Base-by-base conservation (phyloP, 2,329 filamentous ascomycete species). In the Ophiosphaerella narmari region DNA sequence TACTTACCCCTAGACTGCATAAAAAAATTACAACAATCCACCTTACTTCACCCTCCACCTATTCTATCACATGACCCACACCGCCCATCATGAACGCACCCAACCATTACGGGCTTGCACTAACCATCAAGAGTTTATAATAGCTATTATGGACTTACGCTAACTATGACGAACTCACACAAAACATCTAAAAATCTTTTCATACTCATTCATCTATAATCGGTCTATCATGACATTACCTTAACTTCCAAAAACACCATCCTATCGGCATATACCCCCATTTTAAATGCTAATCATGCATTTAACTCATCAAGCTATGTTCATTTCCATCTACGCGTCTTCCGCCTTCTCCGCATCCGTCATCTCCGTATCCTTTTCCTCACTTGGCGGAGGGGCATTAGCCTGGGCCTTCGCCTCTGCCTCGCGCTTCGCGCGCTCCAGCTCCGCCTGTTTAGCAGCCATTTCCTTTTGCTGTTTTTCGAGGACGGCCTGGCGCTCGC, bases 351-450 rank as follows among this genome's bases (percentile, higher is more conserved):
- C 77, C 38, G 82, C 83, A 64, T 86, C 84, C 64, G 82, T 81
- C 84, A 86, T 86, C 71, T 86, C 83, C 44, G 75, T 70, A 55
- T 79, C 77, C 54, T 73, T 73, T 42, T 62, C 43, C 48, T 72
- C 68, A 4, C 73, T 72, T 23, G 55, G 43, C 23, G 52, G 52
- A 21, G 60, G 62, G 26, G 75, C 75, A n/a, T 76, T 76, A n/a
- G 70, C 68, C 41, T 79, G 77, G 73, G 82, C 81, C 75, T 82
- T 81, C 54, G 83, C 79, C 75, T 90, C 89, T 76, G 89, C 90
- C 48, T 88, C 87, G 63, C 88, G 87, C 72, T 85, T 85, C 75
- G 90, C 87, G 56, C 89, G 89, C 51, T 94, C 91, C 45, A 86
- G 76, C 66, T 85, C 82, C 23, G 82, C 84, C 46, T 80, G 78